A percentile compares a stretch with the other conserved stretches of the same genome.
Conservation (phyloP, 768 basidiomycete species). For the Hygrophoropsis aurantiaca region DNA sequence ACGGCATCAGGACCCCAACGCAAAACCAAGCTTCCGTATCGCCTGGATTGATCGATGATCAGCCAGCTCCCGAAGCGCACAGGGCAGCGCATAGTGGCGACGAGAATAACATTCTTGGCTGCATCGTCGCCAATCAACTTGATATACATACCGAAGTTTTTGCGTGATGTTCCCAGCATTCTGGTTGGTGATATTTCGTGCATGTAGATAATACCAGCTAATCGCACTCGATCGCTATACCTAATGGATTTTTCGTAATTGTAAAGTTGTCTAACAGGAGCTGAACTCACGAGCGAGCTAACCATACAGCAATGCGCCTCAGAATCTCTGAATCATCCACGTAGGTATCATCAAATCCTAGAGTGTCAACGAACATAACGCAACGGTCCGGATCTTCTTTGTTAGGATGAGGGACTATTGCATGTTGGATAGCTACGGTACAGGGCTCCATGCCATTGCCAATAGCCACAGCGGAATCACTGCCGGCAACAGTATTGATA, state of each 20-base stretch:
- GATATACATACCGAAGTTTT: slow-evolving; percentile 34
- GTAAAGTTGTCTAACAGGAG: too few species aligned
- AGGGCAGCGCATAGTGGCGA: slow-evolving; percentile 43
- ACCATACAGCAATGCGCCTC: too few species aligned
- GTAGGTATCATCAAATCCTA: slow-evolving; percentile 3
- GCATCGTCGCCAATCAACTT: slow-evolving; percentile 32
- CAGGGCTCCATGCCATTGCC: too few species aligned
- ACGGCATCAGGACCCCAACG: too few species aligned
- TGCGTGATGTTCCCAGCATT: slow-evolving; percentile 27
- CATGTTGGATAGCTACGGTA: too few species aligned
- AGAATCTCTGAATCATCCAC: slow-evolving; percentile 11
- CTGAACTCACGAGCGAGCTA: slow-evolving; percentile 23
- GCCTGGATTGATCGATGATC: too few species aligned
- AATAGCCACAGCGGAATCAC: too few species aligned
- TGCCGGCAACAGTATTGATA: too few species aligned
- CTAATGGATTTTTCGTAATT: too few species aligned
- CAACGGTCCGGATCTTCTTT: slow-evolving; percentile 13
- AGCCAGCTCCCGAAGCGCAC: too few species aligned
- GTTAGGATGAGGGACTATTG: too few species aligned
- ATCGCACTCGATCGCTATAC: slow-evolving; percentile 6
- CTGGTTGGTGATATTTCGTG: slow-evolving; percentile 35
- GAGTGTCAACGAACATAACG: slow-evolving; percentile 19
- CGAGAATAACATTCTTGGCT: slow-evolving; percentile 28
- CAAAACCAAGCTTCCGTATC: too few species aligned
- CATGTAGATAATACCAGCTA: slow-evolving; percentile 33